These are phyloP conservation scores for Leersia perrieri DNA, from an alignment of 176 grass and related monocot species.

Conservation along the genomic window DNA sequence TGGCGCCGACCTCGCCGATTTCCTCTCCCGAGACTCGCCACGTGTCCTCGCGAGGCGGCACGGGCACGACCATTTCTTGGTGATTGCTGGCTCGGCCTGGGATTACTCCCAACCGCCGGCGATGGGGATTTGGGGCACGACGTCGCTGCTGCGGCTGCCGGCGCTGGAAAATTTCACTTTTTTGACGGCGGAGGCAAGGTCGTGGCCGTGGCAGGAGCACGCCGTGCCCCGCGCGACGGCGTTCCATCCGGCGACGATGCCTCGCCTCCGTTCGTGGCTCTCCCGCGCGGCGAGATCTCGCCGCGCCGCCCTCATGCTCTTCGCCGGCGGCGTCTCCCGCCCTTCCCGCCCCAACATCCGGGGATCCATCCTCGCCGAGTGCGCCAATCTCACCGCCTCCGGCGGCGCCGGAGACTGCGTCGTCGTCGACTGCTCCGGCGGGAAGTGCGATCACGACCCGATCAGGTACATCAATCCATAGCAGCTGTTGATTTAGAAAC, in stretches of 20 bases:
- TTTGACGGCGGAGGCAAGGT: slow-evolving; percentile 56
- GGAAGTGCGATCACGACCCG: slow-evolving; percentile 50
- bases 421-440: slow-evolving; percentile 61
- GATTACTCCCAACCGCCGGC: slow-evolving; percentile 57
- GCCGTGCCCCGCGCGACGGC: slow-evolving; percentile 69
- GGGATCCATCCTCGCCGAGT: slow-evolving; percentile 54
- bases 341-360: slow-evolving; percentile 56
- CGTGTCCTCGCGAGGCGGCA: slow-evolving; percentile 43
- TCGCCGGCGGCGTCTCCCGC: slow-evolving; percentile 38
- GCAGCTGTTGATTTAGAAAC: too few species aligned
- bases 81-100: slow-evolving; percentile 64
- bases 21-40: slow-evolving; percentile 39
- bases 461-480: slow-evolving; percentile 45
- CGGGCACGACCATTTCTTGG: slow-evolving; percentile 78
- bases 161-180: slow-evolving; percentile 72
- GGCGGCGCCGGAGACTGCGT: slow-evolving; percentile 60
- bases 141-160: slow-evolving; percentile 59
- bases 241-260: slow-evolving; percentile 61
- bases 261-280: slow-evolving; percentile 50
- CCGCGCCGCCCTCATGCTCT: slow-evolving; percentile 67
- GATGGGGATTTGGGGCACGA: slow-evolving; percentile 49
- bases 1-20: slow-evolving; percentile 39
- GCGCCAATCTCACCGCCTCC: slow-evolving; percentile 41
- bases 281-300: slow-evolving; percentile 31
- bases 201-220: slow-evolving; percentile 90